Evolutionary conservation across 345 rosid genomes (phyloP).

Genomic region (Mallotus nudiflorus): DNA sequence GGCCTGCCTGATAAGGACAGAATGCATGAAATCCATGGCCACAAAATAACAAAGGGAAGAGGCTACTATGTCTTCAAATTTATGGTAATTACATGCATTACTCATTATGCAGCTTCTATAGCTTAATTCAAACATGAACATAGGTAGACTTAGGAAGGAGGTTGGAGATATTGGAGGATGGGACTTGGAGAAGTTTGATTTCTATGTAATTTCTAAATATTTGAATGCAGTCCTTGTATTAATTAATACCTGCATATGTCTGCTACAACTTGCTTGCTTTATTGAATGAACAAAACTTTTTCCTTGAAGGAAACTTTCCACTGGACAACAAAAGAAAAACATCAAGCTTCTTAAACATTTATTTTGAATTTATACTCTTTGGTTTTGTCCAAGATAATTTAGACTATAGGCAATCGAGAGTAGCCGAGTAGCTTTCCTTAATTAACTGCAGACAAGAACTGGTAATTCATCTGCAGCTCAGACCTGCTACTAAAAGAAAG

Average conservation of each 20-base stretch:
- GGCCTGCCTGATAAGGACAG: slow-evolving; percentile 62
- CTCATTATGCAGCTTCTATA: slow-evolving; percentile 16
- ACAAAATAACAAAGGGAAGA: slow-evolving; percentile 81
- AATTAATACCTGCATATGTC: not conserved
- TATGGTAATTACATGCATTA: slow-evolving; percentile 45
- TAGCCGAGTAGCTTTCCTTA: not conserved
- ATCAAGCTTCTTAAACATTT: not conserved
- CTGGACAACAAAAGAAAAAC: not conserved
- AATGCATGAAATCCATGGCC: slow-evolving; percentile 79
- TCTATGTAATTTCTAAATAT: no score
- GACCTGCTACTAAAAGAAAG: no score
- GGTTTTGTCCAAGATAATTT: not conserved
- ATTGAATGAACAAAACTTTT: no score
- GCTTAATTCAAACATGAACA: not conserved
- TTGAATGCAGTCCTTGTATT: not conserved
- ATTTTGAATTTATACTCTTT: not conserved
- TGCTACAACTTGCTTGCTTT: not conserved
- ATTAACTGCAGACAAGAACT: no score
- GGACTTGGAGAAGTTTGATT: not conserved
- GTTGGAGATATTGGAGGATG: not conserved
- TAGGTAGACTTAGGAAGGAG: no score
- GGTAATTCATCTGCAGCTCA: no score
- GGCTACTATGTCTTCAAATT: slow-evolving; percentile 78
- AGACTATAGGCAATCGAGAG: not conserved
- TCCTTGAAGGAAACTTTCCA: not conserved